These are phyloP conservation scores for Agaricus sinodeliciosus DNA, from an alignment of 768 basidiomycete genomes.

Conservation along the genomic window DNA sequence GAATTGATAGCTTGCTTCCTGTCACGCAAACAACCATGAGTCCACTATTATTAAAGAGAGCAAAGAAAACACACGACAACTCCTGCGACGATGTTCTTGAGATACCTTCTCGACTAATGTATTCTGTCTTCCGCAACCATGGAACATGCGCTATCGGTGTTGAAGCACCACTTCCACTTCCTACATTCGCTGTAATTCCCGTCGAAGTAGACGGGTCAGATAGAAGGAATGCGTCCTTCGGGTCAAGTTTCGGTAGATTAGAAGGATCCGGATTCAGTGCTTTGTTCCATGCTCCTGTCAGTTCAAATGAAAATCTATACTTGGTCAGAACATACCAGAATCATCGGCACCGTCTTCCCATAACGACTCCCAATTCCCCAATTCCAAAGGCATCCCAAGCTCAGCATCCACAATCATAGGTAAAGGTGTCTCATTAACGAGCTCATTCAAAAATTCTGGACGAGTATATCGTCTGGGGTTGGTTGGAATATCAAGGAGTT, in stretches of 20 bases:
- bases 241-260: conserved; percentile 57
- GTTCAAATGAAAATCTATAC: neutral
- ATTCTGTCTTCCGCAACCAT: conserved; percentile 92
- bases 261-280: conserved; percentile 61
- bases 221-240: conserved; percentile 70
- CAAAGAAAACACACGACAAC: conserved; percentile 34
- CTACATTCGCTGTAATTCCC: conserved; percentile 33
- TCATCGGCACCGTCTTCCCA: conserved; percentile 79
- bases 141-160: conserved; percentile 63
- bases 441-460: conserved; percentile 75
- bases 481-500: conserved; percentile 88
- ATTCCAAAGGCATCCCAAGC: conserved; percentile 91
- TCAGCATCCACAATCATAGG: conserved; percentile 98
- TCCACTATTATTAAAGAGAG: neutral
- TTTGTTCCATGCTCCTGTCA: conserved; percentile 5
- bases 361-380: conserved; percentile 74
- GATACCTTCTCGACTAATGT: conserved; percentile 59
- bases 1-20: conserved; percentile 40
- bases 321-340: conserved; percentile 36
- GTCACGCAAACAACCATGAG: conserved; percentile 1
- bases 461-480: conserved; percentile 82
- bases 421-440: conserved; percentile 75
- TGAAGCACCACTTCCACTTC: conserved; percentile 31
- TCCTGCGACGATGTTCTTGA: conserved; percentile 41
- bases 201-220: conserved; percentile 51